Evolutionary conservation across 2,329 filamentous ascomycete species (phyloP), one percentile per base, ranked within the genome.

Genomic region (Dothidotthia symphoricarpi): DNA sequence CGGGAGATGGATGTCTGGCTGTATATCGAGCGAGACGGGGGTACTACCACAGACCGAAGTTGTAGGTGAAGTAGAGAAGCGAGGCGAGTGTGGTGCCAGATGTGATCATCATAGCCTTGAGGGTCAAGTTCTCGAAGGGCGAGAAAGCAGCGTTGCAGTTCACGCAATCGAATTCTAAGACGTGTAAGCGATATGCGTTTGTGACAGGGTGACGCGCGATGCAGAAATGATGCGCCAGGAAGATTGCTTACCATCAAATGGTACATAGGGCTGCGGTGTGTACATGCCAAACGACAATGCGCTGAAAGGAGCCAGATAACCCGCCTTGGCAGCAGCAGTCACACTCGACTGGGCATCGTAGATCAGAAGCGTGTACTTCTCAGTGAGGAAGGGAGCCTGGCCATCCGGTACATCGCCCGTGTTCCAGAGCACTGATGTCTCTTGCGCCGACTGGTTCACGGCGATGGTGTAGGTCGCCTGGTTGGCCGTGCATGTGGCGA

Each of bases 271-370:
- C 61, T 77, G 76, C 28, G 75, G 71, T 16, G 59, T 57, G 59
- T 85, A 85, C 77, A 85, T 81, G 43, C 77, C 81, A 53, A 85
- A 85, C 5, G 61, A 68, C 53, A 75, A 77, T 12, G 73, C 69
- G 39, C 69, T 71, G 54, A 69, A 75, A 2, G 72, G 67, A 12
- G 66, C 70, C 28, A 85, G 61, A 54, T 81, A 73, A 5, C 82
- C 82, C 0, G 81, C 69, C 11, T 57, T 60, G 2, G 80, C 66
- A 13, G 71, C 66, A 4, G 77, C 76, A 14, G 66, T 76, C 27
- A 77, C 66, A 12, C 71, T 73, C 44, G 72, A 73, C 17, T 70
- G 68, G 6, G 76, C 70, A 61, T 85, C 82, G 53, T 81, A 78
- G 39, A 85, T 74, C 38, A 81, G 68, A 28, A 85, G 69, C 1